Conservation (phyloP, 148 eudicot species). For the Silene latifolia region DNA sequence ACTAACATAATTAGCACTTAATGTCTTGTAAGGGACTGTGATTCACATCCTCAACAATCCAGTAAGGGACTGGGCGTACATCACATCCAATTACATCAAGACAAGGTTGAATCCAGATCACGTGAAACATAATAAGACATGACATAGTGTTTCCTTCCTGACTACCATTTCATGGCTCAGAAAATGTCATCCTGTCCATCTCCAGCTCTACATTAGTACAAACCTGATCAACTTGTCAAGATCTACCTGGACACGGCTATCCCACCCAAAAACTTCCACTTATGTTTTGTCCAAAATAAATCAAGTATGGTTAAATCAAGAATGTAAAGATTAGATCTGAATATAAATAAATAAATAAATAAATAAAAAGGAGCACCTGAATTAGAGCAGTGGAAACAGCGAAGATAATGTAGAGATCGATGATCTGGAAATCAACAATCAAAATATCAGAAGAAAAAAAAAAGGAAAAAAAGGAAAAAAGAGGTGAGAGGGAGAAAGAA, state of each 20-base stretch:
- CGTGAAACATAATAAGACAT: no score
- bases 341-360: background rate
- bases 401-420: conserved; percentile 68
- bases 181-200: no score
- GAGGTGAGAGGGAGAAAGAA: background rate
- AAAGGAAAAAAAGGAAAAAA: no score
- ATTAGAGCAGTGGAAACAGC: conserved; percentile 67
- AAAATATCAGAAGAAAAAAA: background rate
- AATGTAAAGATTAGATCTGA: conserved; percentile 5
- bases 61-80: background rate
- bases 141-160: no score
- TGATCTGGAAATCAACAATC: conserved; percentile 45
- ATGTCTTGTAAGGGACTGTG: no score
- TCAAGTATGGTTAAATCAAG: background rate
- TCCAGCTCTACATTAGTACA: no score
- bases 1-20: no score
- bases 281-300: no score
- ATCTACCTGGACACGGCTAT: no score
- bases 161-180: no score
- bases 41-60: background rate
- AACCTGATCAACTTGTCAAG: no score
- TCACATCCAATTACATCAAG: background rate
- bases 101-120: background rate
- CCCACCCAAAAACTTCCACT: no score
- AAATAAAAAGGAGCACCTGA: conserved; percentile 45